These are phyloP conservation scores for Cardamine occulta DNA, from an alignment of 345 rosid species.

Conservation along the genomic window DNA sequence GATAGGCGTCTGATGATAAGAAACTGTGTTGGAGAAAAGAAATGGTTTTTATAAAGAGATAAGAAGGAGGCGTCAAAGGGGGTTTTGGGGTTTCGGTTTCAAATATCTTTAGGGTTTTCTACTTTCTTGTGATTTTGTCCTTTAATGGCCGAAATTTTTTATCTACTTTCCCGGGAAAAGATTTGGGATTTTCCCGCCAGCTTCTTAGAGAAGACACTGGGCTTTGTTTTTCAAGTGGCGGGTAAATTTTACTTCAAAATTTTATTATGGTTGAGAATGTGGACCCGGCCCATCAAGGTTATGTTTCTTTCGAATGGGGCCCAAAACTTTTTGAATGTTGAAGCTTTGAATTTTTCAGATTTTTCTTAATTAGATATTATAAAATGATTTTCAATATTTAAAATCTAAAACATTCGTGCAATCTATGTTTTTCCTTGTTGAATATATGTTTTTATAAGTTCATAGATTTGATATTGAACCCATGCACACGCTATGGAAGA, in stretches of 20 bases:
- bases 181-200: constrained; percentile 48
- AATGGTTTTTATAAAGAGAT: constrained; percentile 19
- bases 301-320: not conserved
- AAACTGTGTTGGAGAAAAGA: not conserved
- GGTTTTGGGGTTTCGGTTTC: constrained; percentile 7
- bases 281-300: constrained; percentile 30
- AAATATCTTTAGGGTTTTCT: constrained; percentile 29
- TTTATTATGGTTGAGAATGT: constrained; percentile 6
- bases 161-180: constrained; percentile 23
- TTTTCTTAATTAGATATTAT: not conserved
- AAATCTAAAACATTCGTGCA: constrained; percentile 4
- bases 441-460: not conserved
- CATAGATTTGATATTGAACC: too few species aligned
- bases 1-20: not conserved
- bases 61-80: constrained; percentile 26
- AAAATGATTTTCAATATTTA: not conserved
- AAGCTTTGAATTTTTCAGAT: not conserved
- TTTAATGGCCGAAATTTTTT: constrained; percentile 19
- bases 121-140: constrained; percentile 7
- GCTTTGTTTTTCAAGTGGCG: constrained; percentile 25
- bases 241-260: constrained; percentile 3
- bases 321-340: not conserved
- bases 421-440: not conserved
- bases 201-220: constrained; percentile 16
- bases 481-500: not conserved